phyloP scores from a whole-genome alignment of 805 yeast species.

The Kodamaea fukazawae region DNA sequence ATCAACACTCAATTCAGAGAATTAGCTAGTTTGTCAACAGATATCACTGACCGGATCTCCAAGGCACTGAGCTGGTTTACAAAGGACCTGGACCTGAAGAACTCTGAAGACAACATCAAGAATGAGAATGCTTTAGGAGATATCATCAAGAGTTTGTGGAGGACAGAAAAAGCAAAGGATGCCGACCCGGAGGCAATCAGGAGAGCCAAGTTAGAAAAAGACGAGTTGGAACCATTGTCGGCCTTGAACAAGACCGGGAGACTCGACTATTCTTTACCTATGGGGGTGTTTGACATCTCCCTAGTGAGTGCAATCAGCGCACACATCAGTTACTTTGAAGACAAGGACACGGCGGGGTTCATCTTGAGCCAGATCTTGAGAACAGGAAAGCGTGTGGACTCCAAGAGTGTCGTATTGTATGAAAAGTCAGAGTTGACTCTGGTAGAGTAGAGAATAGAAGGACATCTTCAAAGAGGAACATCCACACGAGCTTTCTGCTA shows the following conservation, averaged over 20 bases:
- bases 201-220: slow-evolving; percentile 23
- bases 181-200: slow-evolving; percentile 16
- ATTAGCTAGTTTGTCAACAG: slow-evolving; percentile 39
- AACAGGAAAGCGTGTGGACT: slow-evolving; percentile 16
- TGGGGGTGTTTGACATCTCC: slow-evolving; percentile 76
- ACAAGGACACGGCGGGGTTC: slow-evolving; percentile 78
- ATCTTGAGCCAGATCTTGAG: slow-evolving; percentile 56
- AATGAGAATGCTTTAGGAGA: slow-evolving; percentile 43
- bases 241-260: slow-evolving; percentile 69
- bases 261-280: slow-evolving; percentile 76
- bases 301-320: slow-evolving; percentile 80
- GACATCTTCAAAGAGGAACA: background rate
- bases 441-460: background rate
- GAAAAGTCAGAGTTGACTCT: background rate
- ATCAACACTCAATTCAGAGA: slow-evolving; percentile 46
- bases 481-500: background rate
- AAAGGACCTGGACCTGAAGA: slow-evolving; percentile 5
- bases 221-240: slow-evolving; percentile 35
- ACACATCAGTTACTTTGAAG: slow-evolving; percentile 86
- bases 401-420: slow-evolving; percentile 28
- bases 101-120: slow-evolving; percentile 16
- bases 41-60: slow-evolving; percentile 30
- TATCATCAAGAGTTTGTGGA: slow-evolving; percentile 29
- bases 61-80: slow-evolving; percentile 40
- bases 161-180: slow-evolving; percentile 12